Evolutionary conservation across 169 alveolate species (phyloP).

Genomic region (Plasmodium blacklocki): DNA sequence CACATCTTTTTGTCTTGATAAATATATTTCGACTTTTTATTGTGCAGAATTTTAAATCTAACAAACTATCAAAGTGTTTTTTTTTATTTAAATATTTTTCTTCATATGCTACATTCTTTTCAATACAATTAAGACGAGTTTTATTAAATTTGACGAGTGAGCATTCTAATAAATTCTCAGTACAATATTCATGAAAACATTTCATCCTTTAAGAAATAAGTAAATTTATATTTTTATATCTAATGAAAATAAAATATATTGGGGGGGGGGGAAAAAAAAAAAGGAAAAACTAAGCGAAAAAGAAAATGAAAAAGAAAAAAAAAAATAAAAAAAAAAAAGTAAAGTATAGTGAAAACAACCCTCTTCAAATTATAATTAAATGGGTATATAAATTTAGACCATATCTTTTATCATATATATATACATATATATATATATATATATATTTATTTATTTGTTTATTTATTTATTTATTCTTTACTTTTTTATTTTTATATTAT

Average conservation of each 20-base stretch:
- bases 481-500: too few relatives aligned
- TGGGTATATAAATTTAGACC: not conserved
- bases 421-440: not conserved
- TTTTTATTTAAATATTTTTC: slow-evolving; percentile 57
- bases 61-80: slow-evolving; percentile 16
- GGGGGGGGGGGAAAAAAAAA: too few relatives aligned
- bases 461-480: not conserved
- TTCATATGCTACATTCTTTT: slow-evolving; percentile 54
- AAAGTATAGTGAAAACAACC: too few relatives aligned
- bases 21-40: slow-evolving; percentile 7
- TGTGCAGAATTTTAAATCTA: slow-evolving; percentile 49
- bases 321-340: too few relatives aligned
- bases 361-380: too few relatives aligned
- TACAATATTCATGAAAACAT: not conserved
- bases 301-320: too few relatives aligned
- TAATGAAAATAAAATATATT: not conserved
- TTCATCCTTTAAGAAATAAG: slow-evolving; percentile 9
- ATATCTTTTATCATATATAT: not conserved
- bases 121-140: slow-evolving; percentile 26
- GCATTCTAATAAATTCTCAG: slow-evolving; percentile 21
- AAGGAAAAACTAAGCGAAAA: too few relatives aligned
- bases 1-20: not conserved
- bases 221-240: not conserved
- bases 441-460: not conserved
- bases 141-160: slow-evolving; percentile 34